Conservation (phyloP, 345 rosid genomes). For the Bruguiera gymnorhiza region DNA sequence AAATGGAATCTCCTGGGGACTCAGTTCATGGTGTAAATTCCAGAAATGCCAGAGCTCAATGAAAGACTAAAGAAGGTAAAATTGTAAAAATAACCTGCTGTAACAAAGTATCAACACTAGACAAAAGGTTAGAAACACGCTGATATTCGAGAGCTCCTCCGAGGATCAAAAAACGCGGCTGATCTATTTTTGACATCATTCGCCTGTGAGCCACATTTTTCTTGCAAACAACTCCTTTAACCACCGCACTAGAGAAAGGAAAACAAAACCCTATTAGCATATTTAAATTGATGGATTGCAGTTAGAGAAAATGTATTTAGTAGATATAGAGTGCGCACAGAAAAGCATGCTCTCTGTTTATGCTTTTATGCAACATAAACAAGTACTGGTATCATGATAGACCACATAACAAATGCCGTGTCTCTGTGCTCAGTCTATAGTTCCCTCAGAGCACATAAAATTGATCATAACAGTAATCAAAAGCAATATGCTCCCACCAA, state of each 20-base stretch:
- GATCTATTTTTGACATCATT: conserved; percentile 62
- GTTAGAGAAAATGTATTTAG: conserved; percentile 11
- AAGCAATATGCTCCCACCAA: background rate
- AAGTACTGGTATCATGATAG: too few species aligned
- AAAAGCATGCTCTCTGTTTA: background rate
- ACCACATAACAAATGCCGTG: too few species aligned
- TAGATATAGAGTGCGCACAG: background rate
- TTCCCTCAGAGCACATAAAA: background rate
- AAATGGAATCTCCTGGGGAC: background rate
- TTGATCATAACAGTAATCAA: conserved; percentile 5
- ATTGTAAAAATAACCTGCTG: conserved; percentile 25
- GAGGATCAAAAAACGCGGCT: conserved; percentile 16
- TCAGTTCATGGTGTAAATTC: background rate
- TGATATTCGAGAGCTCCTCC: conserved; percentile 23
- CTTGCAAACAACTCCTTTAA: conserved; percentile 95
- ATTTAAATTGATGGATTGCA: background rate
- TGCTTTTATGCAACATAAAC: too few species aligned
- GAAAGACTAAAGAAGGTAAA: background rate
- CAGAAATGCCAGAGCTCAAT: background rate
- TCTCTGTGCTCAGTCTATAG: too few species aligned
- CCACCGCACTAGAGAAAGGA: conserved; percentile 57
- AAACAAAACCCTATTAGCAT: conserved; percentile 21
- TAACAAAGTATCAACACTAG: conserved; percentile 25
- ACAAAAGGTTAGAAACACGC: conserved; percentile 25
- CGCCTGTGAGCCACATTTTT: conserved; percentile 94